These are phyloP conservation scores for Sporisorium graminicola DNA, from an alignment of 1,284 basidiomycete species.

Conservation along the genomic window DNA sequence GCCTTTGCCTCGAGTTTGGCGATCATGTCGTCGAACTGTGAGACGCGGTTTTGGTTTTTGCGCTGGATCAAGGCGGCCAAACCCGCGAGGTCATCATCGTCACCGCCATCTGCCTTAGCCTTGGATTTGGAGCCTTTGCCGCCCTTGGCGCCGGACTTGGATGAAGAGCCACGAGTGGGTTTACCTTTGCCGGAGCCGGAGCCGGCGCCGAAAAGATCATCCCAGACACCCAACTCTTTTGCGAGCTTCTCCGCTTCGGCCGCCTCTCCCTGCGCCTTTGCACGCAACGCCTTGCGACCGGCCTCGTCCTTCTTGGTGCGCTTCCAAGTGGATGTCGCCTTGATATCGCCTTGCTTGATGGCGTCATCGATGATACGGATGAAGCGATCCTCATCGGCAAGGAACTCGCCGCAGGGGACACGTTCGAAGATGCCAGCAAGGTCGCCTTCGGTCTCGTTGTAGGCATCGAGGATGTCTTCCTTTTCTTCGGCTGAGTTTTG, in stretches of 20 bases:
- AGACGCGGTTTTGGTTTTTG: slow-evolving; percentile 49
- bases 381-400: slow-evolving; percentile 59
- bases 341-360: slow-evolving; percentile 52
- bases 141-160: slow-evolving; percentile 5
- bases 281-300: slow-evolving; percentile 44
- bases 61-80: slow-evolving; percentile 55
- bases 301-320: slow-evolving; percentile 44
- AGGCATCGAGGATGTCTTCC: slow-evolving; percentile 62
- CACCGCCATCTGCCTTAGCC: slow-evolving; percentile 21
- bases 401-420: slow-evolving; percentile 64
- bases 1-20: slow-evolving; percentile 57
- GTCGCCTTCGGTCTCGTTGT: slow-evolving; percentile 53
- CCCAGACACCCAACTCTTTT: slow-evolving; percentile 67
- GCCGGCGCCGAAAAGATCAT: slow-evolving; percentile 63
- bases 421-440: slow-evolving; percentile 59
- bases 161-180: slow-evolving; percentile 16
- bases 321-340: slow-evolving; percentile 38
- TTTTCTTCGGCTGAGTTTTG: slow-evolving; percentile 65
- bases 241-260: slow-evolving; percentile 61
- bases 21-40: slow-evolving; percentile 61
- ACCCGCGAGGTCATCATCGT: slow-evolving; percentile 56
- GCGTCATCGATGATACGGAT: slow-evolving; percentile 55
- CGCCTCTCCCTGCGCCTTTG: slow-evolving; percentile 57
- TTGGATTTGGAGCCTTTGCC: slow-evolving; percentile 31
- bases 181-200: slow-evolving; percentile 40